Percentiles rank a stretch among this genome's conserved stretches.
phyloP scores from a whole-genome alignment of 208 protist genomes.

The Leishmania major region DNA sequence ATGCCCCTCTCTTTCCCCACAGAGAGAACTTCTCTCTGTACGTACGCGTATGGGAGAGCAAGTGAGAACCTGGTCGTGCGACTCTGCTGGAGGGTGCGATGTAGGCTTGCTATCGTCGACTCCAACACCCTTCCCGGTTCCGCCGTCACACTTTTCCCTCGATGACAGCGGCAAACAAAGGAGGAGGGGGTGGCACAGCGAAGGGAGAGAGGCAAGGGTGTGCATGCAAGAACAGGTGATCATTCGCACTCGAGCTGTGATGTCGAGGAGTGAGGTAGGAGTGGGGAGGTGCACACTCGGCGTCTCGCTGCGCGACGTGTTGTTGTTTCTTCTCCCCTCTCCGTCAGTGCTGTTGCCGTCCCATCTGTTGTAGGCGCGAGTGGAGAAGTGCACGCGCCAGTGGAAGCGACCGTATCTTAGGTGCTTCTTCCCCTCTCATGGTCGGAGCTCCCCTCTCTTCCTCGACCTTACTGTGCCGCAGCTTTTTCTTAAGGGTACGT shows the following conservation, averaged over 20 bases:
- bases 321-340: not conserved
- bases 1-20: not conserved
- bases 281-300: not conserved
- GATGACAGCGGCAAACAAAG: not conserved
- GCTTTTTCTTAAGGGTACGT: conserved; percentile 3
- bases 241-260: not conserved
- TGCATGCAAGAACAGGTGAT: not conserved
- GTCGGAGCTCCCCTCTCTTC: not conserved
- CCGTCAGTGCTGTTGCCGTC: not conserved
- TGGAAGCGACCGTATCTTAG: not conserved
- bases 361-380: not conserved
- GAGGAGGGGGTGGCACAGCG: not conserved
- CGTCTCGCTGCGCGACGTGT: not conserved
- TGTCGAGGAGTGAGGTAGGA: not conserved
- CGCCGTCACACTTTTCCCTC: not conserved
- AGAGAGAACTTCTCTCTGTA: not conserved
- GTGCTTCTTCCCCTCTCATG: not conserved
- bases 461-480: not conserved
- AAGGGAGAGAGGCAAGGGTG: not conserved
- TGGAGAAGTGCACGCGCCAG: not conserved
- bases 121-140: not conserved
- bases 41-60: not conserved
- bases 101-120: no score
- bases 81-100: not conserved
- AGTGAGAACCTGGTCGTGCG: not conserved